phyloP scores from a whole-genome alignment of 192 early-diverging fungal genomes.

The Thamnidium elegans region DNA sequence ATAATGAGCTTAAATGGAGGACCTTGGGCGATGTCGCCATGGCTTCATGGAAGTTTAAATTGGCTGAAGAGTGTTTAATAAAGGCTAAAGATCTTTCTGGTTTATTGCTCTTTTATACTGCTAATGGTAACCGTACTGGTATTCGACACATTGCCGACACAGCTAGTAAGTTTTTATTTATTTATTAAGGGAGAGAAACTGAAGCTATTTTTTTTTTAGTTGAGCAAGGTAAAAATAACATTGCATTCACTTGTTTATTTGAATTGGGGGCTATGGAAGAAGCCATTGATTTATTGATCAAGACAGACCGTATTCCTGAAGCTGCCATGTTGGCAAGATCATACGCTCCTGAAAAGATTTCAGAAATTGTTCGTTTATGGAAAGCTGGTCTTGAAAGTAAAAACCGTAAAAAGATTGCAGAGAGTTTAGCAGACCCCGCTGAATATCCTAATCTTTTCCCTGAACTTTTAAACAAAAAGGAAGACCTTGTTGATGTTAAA shows the following conservation, averaged over 20 bases:
- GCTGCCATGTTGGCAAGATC: slow-evolving; percentile 93
- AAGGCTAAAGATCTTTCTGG: slow-evolving; percentile 90
- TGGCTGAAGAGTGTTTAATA: slow-evolving; percentile 88
- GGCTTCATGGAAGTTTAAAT: slow-evolving; percentile 81
- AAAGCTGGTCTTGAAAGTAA: slow-evolving; percentile 64
- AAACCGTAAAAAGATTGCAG: slow-evolving; percentile 79
- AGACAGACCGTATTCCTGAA: slow-evolving; percentile 88
- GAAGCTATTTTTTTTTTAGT: slow-evolving; percentile 22
- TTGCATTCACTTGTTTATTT: slow-evolving; percentile 85
- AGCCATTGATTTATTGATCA: slow-evolving; percentile 83
- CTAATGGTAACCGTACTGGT: slow-evolving; percentile 79
- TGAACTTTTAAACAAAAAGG: slow-evolving; percentile 43
- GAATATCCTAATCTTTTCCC: slow-evolving; percentile 88
- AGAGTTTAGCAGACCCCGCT: slow-evolving; percentile 83
- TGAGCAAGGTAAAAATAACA: slow-evolving; percentile 81
- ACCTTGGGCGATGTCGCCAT: slow-evolving; percentile 88
- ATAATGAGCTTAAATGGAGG: slow-evolving; percentile 94
- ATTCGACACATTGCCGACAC: slow-evolving; percentile 69
- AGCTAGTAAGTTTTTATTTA: slow-evolving; percentile 44
- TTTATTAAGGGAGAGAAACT: neutral
- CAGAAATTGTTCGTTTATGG: slow-evolving; percentile 74
- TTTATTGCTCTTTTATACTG: slow-evolving; percentile 86
- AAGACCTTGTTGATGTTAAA: neutral
- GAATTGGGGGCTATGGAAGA: slow-evolving; percentile 71
- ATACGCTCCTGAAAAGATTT: slow-evolving; percentile 76